Evolutionary conservation across 768 basidiomycete genomes (phyloP).

Genomic region (Scleroderma citrinum): DNA sequence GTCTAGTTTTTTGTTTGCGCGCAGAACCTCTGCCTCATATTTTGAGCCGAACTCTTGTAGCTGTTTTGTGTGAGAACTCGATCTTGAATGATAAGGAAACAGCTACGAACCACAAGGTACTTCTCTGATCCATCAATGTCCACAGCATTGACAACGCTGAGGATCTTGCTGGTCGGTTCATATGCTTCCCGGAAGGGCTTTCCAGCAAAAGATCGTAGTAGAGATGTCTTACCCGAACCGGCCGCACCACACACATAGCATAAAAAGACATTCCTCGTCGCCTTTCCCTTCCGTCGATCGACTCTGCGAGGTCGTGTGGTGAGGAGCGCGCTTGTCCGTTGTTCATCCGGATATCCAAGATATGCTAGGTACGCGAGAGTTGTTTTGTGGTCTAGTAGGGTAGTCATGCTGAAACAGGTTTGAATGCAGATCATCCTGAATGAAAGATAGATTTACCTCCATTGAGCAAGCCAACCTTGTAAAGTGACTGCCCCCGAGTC

Average conservation of each 20-base stretch:
- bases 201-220: slow-evolving; percentile 80
- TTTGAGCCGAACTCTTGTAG: slow-evolving; percentile 96
- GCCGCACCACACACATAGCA: slow-evolving; percentile 94
- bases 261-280: slow-evolving; percentile 86
- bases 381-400: slow-evolving; percentile 86
- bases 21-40: slow-evolving; percentile 86
- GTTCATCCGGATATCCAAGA: slow-evolving; percentile 80
- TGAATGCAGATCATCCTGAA: slow-evolving; percentile 2
- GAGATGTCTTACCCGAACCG: slow-evolving; percentile 89
- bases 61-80: slow-evolving; percentile 34
- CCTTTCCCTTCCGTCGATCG: slow-evolving; percentile 83
- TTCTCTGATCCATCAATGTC: slow-evolving; percentile 94
- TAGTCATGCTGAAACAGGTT: slow-evolving; percentile 73
- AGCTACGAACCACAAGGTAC: slow-evolving; percentile 80
- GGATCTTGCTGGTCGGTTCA: slow-evolving; percentile 85
- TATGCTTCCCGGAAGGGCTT: slow-evolving; percentile 72
- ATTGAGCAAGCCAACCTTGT: slow-evolving; percentile 97
- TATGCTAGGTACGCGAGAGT: slow-evolving; percentile 94
- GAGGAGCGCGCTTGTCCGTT: slow-evolving; percentile 77
- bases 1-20: slow-evolving; percentile 88
- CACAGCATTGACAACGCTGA: slow-evolving; percentile 91
- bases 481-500: slow-evolving; percentile 89
- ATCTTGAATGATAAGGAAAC: background rate
- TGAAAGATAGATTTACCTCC: slow-evolving; percentile 60
- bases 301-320: slow-evolving; percentile 79